Conservation (phyloP, 2,329 filamentous ascomycete genomes). For the Rhynchosporium agropyri region DNA sequence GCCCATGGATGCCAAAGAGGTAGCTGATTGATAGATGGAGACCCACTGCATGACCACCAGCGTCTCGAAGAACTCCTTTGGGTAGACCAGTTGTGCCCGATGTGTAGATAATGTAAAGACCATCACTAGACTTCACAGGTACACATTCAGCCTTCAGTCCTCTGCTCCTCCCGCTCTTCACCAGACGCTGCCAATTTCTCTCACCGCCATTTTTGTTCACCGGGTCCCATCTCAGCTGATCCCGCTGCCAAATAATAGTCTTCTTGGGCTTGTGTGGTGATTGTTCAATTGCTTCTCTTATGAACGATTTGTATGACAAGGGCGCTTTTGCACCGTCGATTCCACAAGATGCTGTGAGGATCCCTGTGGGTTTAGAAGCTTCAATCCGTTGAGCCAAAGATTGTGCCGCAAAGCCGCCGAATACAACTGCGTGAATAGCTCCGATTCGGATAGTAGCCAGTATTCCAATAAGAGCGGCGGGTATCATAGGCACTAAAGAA, state of each 20-base stretch:
- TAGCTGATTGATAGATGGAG: slow-evolving; percentile 81
- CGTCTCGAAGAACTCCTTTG: slow-evolving; percentile 81
- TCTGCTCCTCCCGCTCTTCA: slow-evolving; percentile 69
- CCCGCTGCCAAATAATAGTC: slow-evolving; percentile 82
- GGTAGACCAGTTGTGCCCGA: slow-evolving; percentile 80
- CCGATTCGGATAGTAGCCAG: slow-evolving; percentile 80
- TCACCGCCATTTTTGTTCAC: slow-evolving; percentile 69
- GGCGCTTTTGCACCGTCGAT: slow-evolving; percentile 85
- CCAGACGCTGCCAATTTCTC: slow-evolving; percentile 76
- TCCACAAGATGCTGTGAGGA: slow-evolving; percentile 89
- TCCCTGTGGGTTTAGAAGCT: slow-evolving; percentile 70
- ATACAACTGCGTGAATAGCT: slow-evolving; percentile 88
- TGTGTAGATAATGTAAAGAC: slow-evolving; percentile 90
- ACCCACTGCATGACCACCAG: slow-evolving; percentile 85
- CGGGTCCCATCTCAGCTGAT: slow-evolving; percentile 73
- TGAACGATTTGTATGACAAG: slow-evolving; percentile 74
- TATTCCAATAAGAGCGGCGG: slow-evolving; percentile 82
- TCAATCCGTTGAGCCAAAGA: slow-evolving; percentile 89
- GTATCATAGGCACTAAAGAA: slow-evolving; percentile 85
- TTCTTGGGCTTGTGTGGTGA: slow-evolving; percentile 72
- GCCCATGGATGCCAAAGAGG: slow-evolving; percentile 79
- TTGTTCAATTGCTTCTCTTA: slow-evolving; percentile 70
- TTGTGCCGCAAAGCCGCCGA: slow-evolving; percentile 83
- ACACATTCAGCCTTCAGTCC: slow-evolving; percentile 73
- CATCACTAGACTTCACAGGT: slow-evolving; percentile 75